Percentiles rank a stretch among this genome's conserved stretches.
phyloP scores from a whole-genome alignment of 768 basidiomycete species.

The Chalciporus piperatus region DNA sequence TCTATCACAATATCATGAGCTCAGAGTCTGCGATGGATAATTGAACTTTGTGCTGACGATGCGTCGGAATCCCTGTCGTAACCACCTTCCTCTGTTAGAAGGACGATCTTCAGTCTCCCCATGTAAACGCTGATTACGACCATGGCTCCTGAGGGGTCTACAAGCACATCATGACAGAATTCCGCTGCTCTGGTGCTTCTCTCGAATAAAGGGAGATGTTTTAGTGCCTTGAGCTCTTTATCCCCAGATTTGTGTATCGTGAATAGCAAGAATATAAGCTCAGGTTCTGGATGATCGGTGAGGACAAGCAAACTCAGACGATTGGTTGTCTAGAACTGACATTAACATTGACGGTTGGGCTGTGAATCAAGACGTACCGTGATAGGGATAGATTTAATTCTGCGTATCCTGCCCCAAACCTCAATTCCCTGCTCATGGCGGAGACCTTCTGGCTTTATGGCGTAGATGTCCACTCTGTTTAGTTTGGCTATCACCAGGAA shows the following conservation, averaged over 20 bases:
- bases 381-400: slow-evolving; percentile 53
- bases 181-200: slow-evolving; percentile 60
- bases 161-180: slow-evolving; percentile 65
- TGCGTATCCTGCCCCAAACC: slow-evolving; percentile 66
- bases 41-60: slow-evolving; percentile 44
- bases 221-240: slow-evolving; percentile 36
- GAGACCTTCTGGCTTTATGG: slow-evolving; percentile 59
- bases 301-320: slow-evolving; percentile 54
- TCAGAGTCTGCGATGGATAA: neutral
- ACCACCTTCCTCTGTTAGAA: slow-evolving; percentile 49
- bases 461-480: slow-evolving; percentile 66
- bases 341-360: slow-evolving; percentile 2
- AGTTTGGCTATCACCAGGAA: slow-evolving; percentile 69
- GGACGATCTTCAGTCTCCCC: slow-evolving; percentile 66
- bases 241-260: slow-evolving; percentile 34
- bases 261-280: slow-evolving; percentile 62
- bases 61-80: slow-evolving; percentile 59
- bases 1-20: slow-evolving; percentile 33
- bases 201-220: slow-evolving; percentile 54
- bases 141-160: slow-evolving; percentile 60
- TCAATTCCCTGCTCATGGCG: slow-evolving; percentile 57
- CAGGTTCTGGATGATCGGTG: slow-evolving; percentile 75
- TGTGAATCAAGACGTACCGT: slow-evolving; percentile 38
- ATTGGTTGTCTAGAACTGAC: slow-evolving; percentile 29
- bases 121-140: slow-evolving; percentile 65